phyloP scores from a whole-genome alignment of 1,284 basidiomycete species.

The Boletellus deceptivus region DNA sequence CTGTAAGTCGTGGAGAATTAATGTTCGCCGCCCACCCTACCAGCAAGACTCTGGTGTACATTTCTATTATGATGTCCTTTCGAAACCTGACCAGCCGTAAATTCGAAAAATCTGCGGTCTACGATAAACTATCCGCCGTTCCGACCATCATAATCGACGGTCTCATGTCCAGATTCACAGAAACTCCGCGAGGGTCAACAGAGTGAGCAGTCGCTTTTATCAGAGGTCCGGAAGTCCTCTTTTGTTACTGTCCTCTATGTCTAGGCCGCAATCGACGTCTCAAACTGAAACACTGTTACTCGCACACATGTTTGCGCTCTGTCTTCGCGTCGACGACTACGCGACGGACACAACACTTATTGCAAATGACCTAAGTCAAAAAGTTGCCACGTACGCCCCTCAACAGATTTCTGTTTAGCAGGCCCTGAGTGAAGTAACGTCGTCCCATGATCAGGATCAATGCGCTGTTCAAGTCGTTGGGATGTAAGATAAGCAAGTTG shows the following conservation, averaged over 20 bases:
- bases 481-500: slow-evolving; percentile 67
- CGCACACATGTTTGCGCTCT: slow-evolving; percentile 77
- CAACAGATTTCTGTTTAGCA: background rate
- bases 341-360: slow-evolving; percentile 65
- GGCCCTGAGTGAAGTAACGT: background rate
- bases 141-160: slow-evolving; percentile 71
- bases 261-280: slow-evolving; percentile 66
- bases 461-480: slow-evolving; percentile 52
- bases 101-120: slow-evolving; percentile 50
- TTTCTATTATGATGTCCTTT: slow-evolving; percentile 75
- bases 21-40: background rate
- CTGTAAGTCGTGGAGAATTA: background rate
- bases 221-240: background rate
- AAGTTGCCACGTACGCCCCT: slow-evolving; percentile 56
- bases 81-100: slow-evolving; percentile 45
- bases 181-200: slow-evolving; percentile 60
- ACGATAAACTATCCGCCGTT: slow-evolving; percentile 55
- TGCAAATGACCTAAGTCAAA: slow-evolving; percentile 71
- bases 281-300: slow-evolving; percentile 69
- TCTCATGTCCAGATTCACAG: slow-evolving; percentile 78
- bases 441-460: slow-evolving; percentile 40
- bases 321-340: slow-evolving; percentile 75
- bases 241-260: background rate
- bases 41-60: slow-evolving; percentile 78
- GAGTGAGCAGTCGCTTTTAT: slow-evolving; percentile 42